Conservation (phyloP, 164 flowering plant species). For the Houttuynia cordata region DNA sequence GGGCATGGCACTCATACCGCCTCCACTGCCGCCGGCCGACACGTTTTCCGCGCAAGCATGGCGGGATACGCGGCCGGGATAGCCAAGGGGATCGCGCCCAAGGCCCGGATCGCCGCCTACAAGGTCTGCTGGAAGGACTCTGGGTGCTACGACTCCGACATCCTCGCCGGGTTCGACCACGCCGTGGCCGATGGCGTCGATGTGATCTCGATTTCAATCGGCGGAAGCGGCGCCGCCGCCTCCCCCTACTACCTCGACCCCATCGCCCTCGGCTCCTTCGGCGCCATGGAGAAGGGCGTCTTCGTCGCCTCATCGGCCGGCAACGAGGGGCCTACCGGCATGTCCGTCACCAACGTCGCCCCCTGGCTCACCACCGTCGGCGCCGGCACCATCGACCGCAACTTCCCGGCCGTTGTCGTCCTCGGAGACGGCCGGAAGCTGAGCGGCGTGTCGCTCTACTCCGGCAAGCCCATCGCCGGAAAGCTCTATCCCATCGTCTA, state of each 20-base stretch:
- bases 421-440: conserved; percentile 55
- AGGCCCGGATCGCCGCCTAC: conserved; percentile 72
- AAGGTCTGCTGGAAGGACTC: conserved; percentile 85
- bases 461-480: conserved; percentile 41
- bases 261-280: conserved; percentile 69
- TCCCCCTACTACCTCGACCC: conserved; percentile 75
- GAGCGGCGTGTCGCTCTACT: conserved; percentile 59
- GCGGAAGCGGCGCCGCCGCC: conserved; percentile 57
- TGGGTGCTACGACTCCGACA: conserved; percentile 88
- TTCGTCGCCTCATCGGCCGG: conserved; percentile 77
- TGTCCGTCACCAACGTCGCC: conserved; percentile 71
- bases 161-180: conserved; percentile 74
- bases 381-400: conserved; percentile 75
- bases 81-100: conserved; percentile 94
- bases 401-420: conserved; percentile 49
- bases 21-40: conserved; percentile 81
- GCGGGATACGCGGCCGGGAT: conserved; percentile 75
- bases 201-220: conserved; percentile 75
- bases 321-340: conserved; percentile 58
- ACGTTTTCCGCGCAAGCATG: conserved; percentile 63
- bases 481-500: conserved; percentile 54
- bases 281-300: conserved; percentile 47
- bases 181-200: conserved; percentile 90
- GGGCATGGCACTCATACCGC: conserved; percentile 99
- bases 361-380: conserved; percentile 83